Conservation (phyloP, 139 green algal species). For the Penium margaritaceum region DNA sequence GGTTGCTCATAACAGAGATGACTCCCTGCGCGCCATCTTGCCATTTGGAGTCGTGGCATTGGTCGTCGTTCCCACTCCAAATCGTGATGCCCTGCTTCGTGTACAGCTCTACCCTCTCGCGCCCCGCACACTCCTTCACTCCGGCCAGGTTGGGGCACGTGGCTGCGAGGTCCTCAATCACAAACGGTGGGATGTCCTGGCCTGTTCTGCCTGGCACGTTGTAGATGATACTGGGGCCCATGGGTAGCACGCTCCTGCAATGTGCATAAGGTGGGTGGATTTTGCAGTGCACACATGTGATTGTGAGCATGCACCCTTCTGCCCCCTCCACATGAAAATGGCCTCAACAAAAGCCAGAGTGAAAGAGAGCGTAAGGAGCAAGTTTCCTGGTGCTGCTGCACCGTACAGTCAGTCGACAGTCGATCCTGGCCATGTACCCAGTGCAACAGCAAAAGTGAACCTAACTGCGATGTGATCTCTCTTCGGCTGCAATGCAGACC, state of each 20-base stretch:
- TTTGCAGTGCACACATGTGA: too few relatives aligned
- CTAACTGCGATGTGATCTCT: too few relatives aligned
- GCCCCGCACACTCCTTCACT: slow-evolving; percentile 79
- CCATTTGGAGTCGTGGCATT: slow-evolving; percentile 78
- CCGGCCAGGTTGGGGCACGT: slow-evolving; percentile 84
- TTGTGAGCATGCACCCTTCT: too few relatives aligned
- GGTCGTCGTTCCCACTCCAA: slow-evolving; percentile 97
- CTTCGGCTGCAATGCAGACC: too few relatives aligned
- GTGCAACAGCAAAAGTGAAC: too few relatives aligned
- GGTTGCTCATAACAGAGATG: slow-evolving; percentile 85
- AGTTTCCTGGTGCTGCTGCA: too few relatives aligned
- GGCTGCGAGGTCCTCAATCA: slow-evolving; percentile 64
- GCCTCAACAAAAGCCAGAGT: too few relatives aligned
- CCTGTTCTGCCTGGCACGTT: slow-evolving; percentile 85
- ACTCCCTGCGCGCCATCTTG: slow-evolving; percentile 50
- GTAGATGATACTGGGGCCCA: slow-evolving; percentile 91
- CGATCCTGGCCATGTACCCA: too few relatives aligned
- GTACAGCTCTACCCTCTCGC: slow-evolving; percentile 44
- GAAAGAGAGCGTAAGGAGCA: too few relatives aligned
- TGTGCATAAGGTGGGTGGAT: too few relatives aligned
- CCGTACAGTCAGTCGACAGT: too few relatives aligned
- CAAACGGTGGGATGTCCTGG: slow-evolving; percentile 83
- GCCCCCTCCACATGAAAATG: too few relatives aligned
- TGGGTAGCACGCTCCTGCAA: slow-evolving; percentile 60
- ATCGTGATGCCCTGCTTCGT: slow-evolving; percentile 64